A percentile compares a stretch with the other conserved stretches of the same genome.
phyloP scores from a whole-genome alignment of 441 rosid species.

The Theobroma grandiflorum region DNA sequence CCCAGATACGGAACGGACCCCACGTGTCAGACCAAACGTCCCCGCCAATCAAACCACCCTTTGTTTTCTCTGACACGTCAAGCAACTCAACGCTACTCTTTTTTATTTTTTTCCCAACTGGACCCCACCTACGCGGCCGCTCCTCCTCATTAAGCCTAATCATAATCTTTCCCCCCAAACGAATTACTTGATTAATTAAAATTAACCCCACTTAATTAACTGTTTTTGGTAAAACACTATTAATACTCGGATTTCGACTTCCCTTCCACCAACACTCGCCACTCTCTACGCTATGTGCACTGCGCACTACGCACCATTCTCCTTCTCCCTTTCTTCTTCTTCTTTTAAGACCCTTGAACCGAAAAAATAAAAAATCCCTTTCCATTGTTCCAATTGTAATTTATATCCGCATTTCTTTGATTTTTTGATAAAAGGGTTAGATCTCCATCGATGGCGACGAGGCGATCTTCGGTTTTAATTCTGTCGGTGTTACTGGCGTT shows the following conservation, averaged over 20 bases:
- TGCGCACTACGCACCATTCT: conserved; percentile 29
- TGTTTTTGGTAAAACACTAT: not conserved
- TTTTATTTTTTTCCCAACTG: not conserved
- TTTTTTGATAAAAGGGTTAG: not conserved
- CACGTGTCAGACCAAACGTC: conserved; percentile 25
- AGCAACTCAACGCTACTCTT: not conserved
- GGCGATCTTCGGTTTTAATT: conserved; percentile 42
- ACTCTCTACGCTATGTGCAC: conserved; percentile 11
- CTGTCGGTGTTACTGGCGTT: conserved; percentile 31
- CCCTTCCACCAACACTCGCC: conserved; percentile 22
- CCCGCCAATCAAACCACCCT: not conserved
- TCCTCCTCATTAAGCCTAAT: not conserved
- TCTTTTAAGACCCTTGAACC: not conserved
- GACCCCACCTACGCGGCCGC: conserved; percentile 32
- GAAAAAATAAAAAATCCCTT: not conserved
- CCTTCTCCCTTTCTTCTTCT: not conserved
- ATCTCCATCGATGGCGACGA: conserved; percentile 46
- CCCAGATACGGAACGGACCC: not conserved
- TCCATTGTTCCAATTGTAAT: not conserved
- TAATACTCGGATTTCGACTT: not conserved
- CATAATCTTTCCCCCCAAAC: conserved; percentile 11
- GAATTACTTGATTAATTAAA: not conserved
- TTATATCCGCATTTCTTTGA: not conserved
- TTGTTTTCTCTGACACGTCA: conserved; percentile 31
- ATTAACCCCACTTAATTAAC: not conserved